A percentile compares a stretch with the other conserved stretches of the same genome.
These are phyloP conservation scores for Fraxinus velutina DNA, from an alignment of 305 asterid genomes.

Conservation along the genomic window DNA sequence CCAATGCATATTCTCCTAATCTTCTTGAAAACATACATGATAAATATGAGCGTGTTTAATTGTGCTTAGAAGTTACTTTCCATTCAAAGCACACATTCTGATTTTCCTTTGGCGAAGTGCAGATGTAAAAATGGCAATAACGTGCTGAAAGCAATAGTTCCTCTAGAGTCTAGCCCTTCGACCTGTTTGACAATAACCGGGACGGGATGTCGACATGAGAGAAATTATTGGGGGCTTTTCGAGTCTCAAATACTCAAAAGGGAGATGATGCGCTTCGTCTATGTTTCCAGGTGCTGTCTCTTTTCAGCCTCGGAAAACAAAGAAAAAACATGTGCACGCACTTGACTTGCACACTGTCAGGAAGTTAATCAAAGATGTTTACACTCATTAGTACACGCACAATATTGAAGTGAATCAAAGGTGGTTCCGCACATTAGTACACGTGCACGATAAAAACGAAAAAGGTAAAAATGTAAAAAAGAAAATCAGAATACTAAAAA, in stretches of 20 bases:
- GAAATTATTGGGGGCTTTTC: constrained; percentile 80
- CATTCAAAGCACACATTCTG: neutral
- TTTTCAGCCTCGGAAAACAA: neutral
- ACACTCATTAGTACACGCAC: neutral
- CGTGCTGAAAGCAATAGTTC: constrained; percentile 65
- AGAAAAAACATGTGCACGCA: neutral
- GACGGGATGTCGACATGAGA: constrained; percentile 85
- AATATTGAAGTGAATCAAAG: neutral
- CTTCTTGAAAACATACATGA: neutral
- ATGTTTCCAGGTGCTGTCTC: constrained; percentile 64
- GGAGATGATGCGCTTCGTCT: constrained; percentile 85
- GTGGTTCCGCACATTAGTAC: neutral
- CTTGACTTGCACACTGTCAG: no score
- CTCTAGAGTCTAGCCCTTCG: constrained; percentile 51
- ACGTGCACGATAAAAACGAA: neutral
- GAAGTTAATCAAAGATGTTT: neutral
- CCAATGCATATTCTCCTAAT: neutral
- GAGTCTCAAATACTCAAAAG: constrained; percentile 64
- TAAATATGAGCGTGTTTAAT: neutral
- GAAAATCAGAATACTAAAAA: neutral
- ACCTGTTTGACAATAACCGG: constrained; percentile 68
- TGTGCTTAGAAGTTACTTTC: neutral
- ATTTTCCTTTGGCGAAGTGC: constrained; percentile 14
- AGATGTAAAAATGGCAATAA: constrained; percentile 65
- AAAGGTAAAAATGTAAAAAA: neutral